Conservation (phyloP, 805 yeast genomes). For the Sungouiozyma intestinalis region DNA sequence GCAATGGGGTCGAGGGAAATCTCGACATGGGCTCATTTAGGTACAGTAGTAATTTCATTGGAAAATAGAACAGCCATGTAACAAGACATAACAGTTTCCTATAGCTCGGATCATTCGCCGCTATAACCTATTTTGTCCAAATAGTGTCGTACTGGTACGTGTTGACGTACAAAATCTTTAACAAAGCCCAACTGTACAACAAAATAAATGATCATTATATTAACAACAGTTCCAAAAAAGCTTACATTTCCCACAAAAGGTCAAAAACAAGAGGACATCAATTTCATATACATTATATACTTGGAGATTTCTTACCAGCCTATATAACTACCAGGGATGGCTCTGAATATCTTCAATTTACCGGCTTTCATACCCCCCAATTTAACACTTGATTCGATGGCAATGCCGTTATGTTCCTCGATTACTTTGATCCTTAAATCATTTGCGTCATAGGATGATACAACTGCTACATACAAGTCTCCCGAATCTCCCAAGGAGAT, state of each 20-base stretch:
- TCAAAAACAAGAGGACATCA: not conserved
- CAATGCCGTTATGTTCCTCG: conserved; percentile 44
- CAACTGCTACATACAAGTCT: conserved; percentile 44
- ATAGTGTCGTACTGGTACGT: no score
- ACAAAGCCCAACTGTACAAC: no score
- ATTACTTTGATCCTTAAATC: conserved; percentile 64
- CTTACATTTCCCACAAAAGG: not conserved
- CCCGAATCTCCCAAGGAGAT: conserved; percentile 46
- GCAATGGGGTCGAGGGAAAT: not conserved
- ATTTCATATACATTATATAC: not conserved
- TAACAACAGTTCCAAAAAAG: not conserved
- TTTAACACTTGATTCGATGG: conserved; percentile 52
- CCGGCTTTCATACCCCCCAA: conserved; percentile 71
- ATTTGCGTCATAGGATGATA: conserved; percentile 61
- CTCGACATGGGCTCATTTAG: not conserved
- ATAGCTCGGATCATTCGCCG: no score
- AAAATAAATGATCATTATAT: no score
- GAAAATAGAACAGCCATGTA: no score
- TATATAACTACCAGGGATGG: conserved; percentile 59
- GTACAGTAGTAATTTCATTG: not conserved
- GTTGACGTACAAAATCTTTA: no score
- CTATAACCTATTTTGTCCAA: no score
- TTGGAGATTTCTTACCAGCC: conserved; percentile 48
- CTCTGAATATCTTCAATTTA: conserved; percentile 67
- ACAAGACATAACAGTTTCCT: not conserved